phyloP scores from a whole-genome alignment of 148 eudicot genomes.

The Bassia scoparia region DNA sequence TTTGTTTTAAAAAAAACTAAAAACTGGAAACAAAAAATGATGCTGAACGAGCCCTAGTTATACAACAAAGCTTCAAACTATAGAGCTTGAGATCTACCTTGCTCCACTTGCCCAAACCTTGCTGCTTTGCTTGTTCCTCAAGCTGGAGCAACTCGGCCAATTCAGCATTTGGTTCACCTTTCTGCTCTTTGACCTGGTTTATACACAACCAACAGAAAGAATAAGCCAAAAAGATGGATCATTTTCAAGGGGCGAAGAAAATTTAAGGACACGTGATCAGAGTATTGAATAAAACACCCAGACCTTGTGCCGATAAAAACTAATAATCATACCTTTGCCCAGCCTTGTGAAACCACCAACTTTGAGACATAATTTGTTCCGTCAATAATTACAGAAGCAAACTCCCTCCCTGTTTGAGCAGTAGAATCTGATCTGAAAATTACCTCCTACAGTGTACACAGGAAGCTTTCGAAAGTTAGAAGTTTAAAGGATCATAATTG shows the following conservation, averaged over 20 bases:
- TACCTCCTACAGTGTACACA: slow-evolving; percentile 54
- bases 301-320: neutral
- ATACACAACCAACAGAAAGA: slow-evolving; percentile 7
- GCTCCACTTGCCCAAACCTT: slow-evolving; percentile 87
- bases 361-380: slow-evolving; percentile 58
- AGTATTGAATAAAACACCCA: neutral
- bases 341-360: slow-evolving; percentile 79
- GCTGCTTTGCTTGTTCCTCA: slow-evolving; percentile 84
- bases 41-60: too few relatives aligned
- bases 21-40: too few relatives aligned
- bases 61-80: slow-evolving; percentile 1
- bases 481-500: neutral
- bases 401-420: slow-evolving; percentile 69
- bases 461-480: slow-evolving; percentile 1
- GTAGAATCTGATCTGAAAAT: slow-evolving; percentile 71
- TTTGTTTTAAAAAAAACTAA: too few relatives aligned
- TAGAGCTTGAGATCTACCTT: slow-evolving; percentile 45
- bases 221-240: slow-evolving; percentile 3
- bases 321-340: slow-evolving; percentile 71
- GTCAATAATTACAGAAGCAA: slow-evolving; percentile 61
- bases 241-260: neutral
- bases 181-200: slow-evolving; percentile 77
- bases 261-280: neutral
- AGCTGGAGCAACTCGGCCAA: slow-evolving; percentile 48
- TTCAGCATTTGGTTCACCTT: slow-evolving; percentile 62